Percentiles rank a stretch among this genome's conserved stretches.
phyloP scores from a whole-genome alignment of 1,284 basidiomycete species.

The Pseudozyma tsukubaensis region DNA sequence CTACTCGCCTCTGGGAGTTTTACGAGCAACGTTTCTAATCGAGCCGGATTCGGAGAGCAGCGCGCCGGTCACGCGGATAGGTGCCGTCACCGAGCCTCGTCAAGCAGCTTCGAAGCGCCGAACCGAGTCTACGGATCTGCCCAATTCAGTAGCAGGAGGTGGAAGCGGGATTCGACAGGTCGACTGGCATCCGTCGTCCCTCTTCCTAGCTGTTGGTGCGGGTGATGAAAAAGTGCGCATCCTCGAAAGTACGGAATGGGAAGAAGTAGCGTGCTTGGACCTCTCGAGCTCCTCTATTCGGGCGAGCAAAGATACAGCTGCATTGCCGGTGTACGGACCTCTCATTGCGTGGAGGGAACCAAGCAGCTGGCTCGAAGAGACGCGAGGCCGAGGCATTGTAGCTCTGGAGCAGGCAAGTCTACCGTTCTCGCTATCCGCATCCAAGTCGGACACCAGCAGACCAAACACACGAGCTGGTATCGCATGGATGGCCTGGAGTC shows the following conservation, averaged over 20 bases:
- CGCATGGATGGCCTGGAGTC: conserved; percentile 47
- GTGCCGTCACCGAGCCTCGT: conserved; percentile 19
- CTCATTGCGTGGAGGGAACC: conserved; percentile 63
- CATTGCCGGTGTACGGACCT: conserved; percentile 21
- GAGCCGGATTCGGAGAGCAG: conserved; percentile 38
- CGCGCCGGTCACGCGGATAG: conserved; percentile 27
- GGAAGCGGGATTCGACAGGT: conserved; percentile 66
- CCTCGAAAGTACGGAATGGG: conserved; percentile 42
- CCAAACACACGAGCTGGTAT: conserved; percentile 50
- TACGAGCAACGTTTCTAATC: conserved; percentile 76
- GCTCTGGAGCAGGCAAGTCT: conserved; percentile 47
- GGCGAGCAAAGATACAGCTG: conserved; percentile 11
- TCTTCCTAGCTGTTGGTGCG: conserved; percentile 67
- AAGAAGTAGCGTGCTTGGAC: conserved; percentile 27
- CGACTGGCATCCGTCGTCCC: conserved; percentile 64
- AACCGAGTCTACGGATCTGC: conserved; percentile 18
- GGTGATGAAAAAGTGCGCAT: conserved; percentile 66
- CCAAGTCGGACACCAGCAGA: conserved; percentile 29
- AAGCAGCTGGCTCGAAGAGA: conserved; percentile 62
- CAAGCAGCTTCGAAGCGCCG: conserved; percentile 16
- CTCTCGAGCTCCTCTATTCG: conserved; percentile 27
- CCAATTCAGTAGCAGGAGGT: conserved; percentile 42
- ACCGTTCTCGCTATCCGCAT: conserved; percentile 36
- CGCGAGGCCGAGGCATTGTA: conserved; percentile 64
- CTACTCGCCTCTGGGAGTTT: conserved; percentile 78